Conservation (phyloP, 805 yeast species). For the Myxozyma kluyveri region DNA sequence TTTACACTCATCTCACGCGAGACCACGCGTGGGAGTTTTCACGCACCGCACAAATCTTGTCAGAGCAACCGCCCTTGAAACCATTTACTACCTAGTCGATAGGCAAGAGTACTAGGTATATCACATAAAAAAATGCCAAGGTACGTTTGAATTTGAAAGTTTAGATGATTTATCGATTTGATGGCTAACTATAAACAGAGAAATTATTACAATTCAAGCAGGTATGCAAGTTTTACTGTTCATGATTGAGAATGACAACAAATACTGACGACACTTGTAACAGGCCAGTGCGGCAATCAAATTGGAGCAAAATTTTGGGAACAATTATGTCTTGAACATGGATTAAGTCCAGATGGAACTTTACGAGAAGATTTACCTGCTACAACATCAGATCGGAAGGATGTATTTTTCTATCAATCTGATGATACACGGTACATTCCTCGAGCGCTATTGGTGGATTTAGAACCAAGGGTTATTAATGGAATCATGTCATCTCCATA, state of each 20-base stretch:
- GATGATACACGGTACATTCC: constrained; percentile 83
- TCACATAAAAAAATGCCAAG: constrained; percentile 12
- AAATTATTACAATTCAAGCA: constrained; percentile 35
- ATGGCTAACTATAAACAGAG: constrained; percentile 15
- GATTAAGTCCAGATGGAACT: constrained; percentile 66
- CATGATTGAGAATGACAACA: background rate
- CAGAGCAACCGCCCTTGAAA: too few relatives aligned
- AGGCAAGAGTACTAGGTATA: too few relatives aligned
- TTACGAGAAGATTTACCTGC: constrained; percentile 32
- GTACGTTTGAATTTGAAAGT: background rate
- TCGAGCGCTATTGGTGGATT: constrained; percentile 76
- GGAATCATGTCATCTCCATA: constrained; percentile 53
- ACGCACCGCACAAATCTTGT: too few relatives aligned
- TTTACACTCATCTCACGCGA: too few relatives aligned
- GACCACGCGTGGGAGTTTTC: too few relatives aligned
- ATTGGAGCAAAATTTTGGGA: constrained; percentile 92
- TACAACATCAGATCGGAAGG: constrained; percentile 60
- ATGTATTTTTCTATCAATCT: constrained; percentile 73
- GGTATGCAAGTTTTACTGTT: constrained; percentile 12
- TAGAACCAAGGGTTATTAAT: constrained; percentile 76
- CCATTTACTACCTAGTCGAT: too few relatives aligned
- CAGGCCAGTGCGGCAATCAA: constrained; percentile 96
- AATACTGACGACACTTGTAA: background rate
- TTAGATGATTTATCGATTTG: background rate
- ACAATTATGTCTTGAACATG: constrained; percentile 83